phyloP scores from a whole-genome alignment of 768 basidiomycete genomes.

The Tricholomella constricta region DNA sequence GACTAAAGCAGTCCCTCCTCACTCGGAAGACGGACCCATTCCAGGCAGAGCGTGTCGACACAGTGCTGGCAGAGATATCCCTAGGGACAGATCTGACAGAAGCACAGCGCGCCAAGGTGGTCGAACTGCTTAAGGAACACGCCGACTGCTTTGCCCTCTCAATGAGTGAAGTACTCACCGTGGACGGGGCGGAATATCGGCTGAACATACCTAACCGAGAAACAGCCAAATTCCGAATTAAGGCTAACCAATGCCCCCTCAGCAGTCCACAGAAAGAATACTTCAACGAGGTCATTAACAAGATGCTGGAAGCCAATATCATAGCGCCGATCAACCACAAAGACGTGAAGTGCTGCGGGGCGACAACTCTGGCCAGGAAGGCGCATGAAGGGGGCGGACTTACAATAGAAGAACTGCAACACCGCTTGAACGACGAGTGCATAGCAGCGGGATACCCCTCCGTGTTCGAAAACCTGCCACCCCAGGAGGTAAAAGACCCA shows the following conservation, averaged over 20 bases:
- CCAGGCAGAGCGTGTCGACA: constrained; percentile 19
- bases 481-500: constrained; percentile 7
- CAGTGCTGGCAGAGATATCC: constrained; percentile 20
- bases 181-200: constrained; percentile 32
- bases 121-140: constrained; percentile 24
- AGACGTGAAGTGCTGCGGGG: too few species aligned
- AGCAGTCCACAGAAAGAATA: constrained; percentile 33
- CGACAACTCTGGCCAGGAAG: constrained; percentile 39
- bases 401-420: constrained; percentile 33
- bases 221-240: constrained; percentile 28
- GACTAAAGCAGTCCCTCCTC: constrained; percentile 10
- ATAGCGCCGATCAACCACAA: constrained; percentile 29
- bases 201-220: constrained; percentile 32
- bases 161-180: constrained; percentile 30
- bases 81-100: constrained; percentile 32
- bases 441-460: constrained; percentile 21
- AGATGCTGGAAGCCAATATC: constrained; percentile 35
- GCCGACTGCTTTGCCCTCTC: constrained; percentile 45
- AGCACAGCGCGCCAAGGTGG: constrained; percentile 25
- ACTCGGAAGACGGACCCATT: constrained; percentile 28
- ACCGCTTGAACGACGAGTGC: constrained; percentile 36
- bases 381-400: constrained; percentile 31
- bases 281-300: constrained; percentile 30
- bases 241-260: constrained; percentile 32
- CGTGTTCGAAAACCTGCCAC: constrained; percentile 21